phyloP scores from a whole-genome alignment of 805 yeast species.

The Barnettozyma sucrosica region DNA sequence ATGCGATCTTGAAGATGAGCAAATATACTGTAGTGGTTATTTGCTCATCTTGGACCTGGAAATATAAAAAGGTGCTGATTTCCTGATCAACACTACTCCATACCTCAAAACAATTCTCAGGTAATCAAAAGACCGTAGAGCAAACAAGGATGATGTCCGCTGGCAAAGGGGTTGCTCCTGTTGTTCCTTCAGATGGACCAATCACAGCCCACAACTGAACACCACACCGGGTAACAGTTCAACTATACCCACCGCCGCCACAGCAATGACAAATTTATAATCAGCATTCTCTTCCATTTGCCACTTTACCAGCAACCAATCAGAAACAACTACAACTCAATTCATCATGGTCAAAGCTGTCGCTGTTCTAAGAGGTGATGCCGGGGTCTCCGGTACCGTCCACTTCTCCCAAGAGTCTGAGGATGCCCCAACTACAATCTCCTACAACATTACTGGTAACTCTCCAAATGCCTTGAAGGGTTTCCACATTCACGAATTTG shows the following conservation, averaged over 20 bases:
- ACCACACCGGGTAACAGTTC: not conserved
- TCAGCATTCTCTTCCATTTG: not conserved
- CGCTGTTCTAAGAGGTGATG: conserved; percentile 95
- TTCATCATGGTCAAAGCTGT: conserved; percentile 37
- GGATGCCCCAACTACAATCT: conserved; percentile 73
- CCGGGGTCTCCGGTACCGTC: conserved; percentile 83
- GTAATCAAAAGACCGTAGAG: not conserved
- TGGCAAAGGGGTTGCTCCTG: no score
- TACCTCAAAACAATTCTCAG: no score
- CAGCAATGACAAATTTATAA: not conserved
- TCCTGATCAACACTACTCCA: not conserved
- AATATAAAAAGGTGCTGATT: not conserved
- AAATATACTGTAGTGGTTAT: not conserved
- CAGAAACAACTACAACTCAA: not conserved
- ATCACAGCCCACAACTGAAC: not conserved
- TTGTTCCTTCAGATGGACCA: not conserved
- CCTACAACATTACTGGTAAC: conserved; percentile 89
- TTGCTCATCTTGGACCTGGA: not conserved
- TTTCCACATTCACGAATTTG: conserved; percentile 97
- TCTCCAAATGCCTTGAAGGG: conserved; percentile 86
- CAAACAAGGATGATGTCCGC: no score
- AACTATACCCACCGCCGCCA: not conserved
- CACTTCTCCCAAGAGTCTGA: conserved; percentile 80
- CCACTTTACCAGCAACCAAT: not conserved
- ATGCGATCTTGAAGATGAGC: not conserved